Evolutionary conservation across 73 alveolate species (phyloP).

Genomic region (Blepharisma stoltei): DNA sequence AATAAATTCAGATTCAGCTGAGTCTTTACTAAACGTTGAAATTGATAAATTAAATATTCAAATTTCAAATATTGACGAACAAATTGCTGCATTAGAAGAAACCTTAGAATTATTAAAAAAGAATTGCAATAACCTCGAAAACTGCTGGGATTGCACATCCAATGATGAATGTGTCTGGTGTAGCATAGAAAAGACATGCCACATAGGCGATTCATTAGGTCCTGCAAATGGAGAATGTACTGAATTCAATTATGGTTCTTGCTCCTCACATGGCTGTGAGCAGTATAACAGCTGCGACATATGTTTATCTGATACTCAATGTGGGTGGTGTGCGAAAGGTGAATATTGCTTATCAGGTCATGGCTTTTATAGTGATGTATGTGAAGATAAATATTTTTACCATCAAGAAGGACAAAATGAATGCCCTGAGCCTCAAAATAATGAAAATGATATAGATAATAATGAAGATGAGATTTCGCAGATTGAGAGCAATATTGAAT

Average conservation of each 20-base stretch:
- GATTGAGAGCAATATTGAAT: not conserved
- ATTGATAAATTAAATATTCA: too few species aligned
- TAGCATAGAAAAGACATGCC: not conserved
- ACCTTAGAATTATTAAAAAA: too few species aligned
- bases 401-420: not conserved
- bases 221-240: conserved; percentile 14
- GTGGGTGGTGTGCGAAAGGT: conserved; percentile 25
- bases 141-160: too few species aligned
- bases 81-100: too few species aligned
- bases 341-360: not conserved
- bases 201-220: not conserved
- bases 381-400: not conserved
- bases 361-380: not conserved
- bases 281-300: conserved; percentile 4
- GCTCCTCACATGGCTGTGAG: conserved; percentile 16
- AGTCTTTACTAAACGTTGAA: too few species aligned
- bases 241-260: not conserved
- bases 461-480: not conserved
- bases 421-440: not conserved
- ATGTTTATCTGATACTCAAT: not conserved
- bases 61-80: too few species aligned
- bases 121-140: too few species aligned
- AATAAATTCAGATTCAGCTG: too few species aligned
- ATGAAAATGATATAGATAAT: not conserved
- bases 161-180: conserved; percentile 19